Percentiles rank a stretch among this genome's conserved stretches.
These are phyloP conservation scores for Pulveroboletus sp. DNA, from an alignment of 768 basidiomycete species.

Conservation along the genomic window DNA sequence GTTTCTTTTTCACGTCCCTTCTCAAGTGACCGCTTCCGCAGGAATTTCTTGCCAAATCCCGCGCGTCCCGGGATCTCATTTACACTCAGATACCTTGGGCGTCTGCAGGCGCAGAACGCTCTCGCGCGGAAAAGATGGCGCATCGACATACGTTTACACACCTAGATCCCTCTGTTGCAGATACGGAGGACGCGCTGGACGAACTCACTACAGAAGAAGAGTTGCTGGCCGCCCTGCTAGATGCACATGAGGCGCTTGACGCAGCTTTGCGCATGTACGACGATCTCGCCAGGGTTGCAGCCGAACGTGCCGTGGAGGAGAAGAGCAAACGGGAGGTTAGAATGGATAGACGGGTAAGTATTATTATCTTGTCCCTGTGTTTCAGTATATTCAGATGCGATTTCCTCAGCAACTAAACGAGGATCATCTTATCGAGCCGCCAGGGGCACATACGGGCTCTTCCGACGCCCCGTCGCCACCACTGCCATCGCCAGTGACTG, in stretches of 20 bases:
- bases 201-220: conserved; percentile 71
- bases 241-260: conserved; percentile 68
- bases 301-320: conserved; percentile 56
- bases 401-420: conserved; percentile 23
- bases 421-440: conserved; percentile 21
- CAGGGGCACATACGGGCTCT: conserved; percentile 18
- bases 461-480: conserved; percentile 31
- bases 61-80: conserved; percentile 80
- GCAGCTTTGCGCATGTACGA: conserved; percentile 73
- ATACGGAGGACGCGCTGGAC: conserved; percentile 32
- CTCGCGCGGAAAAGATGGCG: conserved; percentile 39
- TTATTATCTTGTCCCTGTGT: conserved; percentile 22
- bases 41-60: conserved; percentile 84
- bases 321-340: conserved; percentile 65
- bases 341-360: conserved; percentile 60
- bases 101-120: conserved; percentile 73
- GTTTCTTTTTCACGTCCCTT: not conserved
- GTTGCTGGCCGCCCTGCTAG: conserved; percentile 68
- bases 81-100: conserved; percentile 92
- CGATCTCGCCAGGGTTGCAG: conserved; percentile 68
- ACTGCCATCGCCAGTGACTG: conserved; percentile 21
- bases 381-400: conserved; percentile 18
- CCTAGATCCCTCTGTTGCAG: conserved; percentile 21
- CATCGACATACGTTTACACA: conserved; percentile 11
- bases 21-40: conserved; percentile 27